Base-by-base conservation (phyloP, 352 stramenopile genomes). In the Globisporangium barbulae region DNA sequence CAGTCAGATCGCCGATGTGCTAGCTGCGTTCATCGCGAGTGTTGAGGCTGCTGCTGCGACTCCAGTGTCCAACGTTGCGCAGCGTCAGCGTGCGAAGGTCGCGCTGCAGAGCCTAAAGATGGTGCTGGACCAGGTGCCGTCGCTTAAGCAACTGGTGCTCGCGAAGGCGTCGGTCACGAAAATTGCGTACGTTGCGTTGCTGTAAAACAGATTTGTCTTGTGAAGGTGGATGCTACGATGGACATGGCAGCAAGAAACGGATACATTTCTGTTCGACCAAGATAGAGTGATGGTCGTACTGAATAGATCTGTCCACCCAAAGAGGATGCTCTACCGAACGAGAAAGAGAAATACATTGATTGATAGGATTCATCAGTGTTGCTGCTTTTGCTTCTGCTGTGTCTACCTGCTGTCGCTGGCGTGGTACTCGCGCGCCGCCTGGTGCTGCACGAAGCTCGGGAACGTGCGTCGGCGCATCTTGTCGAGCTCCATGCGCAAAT, bases 401-500 rank as follows among this genome's bases (percentile, higher is more conserved):
- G 25, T 49, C n/a, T 61, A 71, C 47, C 59, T 62, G n/a, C 22
- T 67, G 53, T 75, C 63, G 0, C 58, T n/a, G 17, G 56, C 12
- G n/a, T 75, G 72, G 33, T 82, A 74, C 1, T 72, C 73, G 2
- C 69, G 66, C 31, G 71, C 74, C 10, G 53, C 48, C 21, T 78
- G 67, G 12, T 82, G 74, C 54, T 90, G 81, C 30, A 75, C 88
- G 55, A 98, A 98, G 59, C 83, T 96, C 12, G 93, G 93, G 66
- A 98, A 98, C n/a, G 93, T 98, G 4, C 89, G 81, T 17, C 91
- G 78, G 2, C 91, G 86, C 73, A 98, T 94, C 44, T 88, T 88
- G 67, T 98, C 89, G 1, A 98, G 82, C 61, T 98, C 93, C 8
- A 89, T 66, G 5, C 88, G 83, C 57, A 97, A 58, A 31, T 75